Conservation (phyloP, 169 alveolate species). For the Theileria parva region DNA sequence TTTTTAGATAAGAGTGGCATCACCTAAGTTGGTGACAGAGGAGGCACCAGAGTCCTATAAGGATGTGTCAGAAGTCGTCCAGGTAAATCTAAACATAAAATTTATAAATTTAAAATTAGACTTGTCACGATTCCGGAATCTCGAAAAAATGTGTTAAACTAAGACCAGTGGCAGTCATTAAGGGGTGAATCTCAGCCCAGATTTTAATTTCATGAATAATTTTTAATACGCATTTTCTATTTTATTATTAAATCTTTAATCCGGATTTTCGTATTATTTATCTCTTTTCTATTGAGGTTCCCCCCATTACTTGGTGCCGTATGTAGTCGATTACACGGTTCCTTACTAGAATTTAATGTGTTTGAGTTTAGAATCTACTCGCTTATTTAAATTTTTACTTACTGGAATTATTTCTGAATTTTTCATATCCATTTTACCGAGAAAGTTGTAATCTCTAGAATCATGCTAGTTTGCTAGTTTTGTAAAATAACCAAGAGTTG, state of each 20-base stretch:
- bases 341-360: not conserved
- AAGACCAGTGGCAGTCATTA: slow-evolving; percentile 87
- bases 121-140: slow-evolving; percentile 88
- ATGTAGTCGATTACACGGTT: not conserved
- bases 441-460: not conserved
- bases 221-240: not conserved
- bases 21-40: slow-evolving; percentile 87
- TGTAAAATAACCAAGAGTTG: slow-evolving; percentile 2
- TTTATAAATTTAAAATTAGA: not conserved
- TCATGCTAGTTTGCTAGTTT: not conserved
- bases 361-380: not conserved
- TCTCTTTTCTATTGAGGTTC: not conserved
- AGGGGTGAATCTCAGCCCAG: slow-evolving; percentile 69
- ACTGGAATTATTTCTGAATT: not conserved
- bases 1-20: slow-evolving; percentile 82
- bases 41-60: slow-evolving; percentile 90
- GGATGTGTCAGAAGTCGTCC: slow-evolving; percentile 83
- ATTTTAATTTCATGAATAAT: not conserved
- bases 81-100: slow-evolving; percentile 13
- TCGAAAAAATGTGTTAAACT: slow-evolving; percentile 82
- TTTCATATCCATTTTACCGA: not conserved
- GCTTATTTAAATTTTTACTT: not conserved
- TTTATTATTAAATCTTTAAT: not conserved
- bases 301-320: slow-evolving; percentile 10
- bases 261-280: not conserved